phyloP scores from a whole-genome alignment of 352 stramenopile species.

The Phytophthora fragariae region DNA sequence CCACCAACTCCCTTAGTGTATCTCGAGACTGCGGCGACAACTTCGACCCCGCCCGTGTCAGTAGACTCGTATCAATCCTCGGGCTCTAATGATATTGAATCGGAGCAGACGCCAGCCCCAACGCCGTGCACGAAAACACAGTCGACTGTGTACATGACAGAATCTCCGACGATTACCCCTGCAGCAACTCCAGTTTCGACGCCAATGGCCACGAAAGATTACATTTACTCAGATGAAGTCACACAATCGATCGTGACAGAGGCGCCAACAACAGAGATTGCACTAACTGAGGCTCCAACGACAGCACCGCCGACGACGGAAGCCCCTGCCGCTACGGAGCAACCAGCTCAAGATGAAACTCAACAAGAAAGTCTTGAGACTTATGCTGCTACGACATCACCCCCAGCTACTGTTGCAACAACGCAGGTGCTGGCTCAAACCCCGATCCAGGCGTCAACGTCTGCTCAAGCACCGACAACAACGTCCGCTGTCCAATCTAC shows the following conservation, averaged over 20 bases:
- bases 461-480: constrained; percentile 9
- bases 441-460: background rate
- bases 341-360: background rate
- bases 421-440: background rate
- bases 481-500: background rate
- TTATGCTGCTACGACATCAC: background rate
- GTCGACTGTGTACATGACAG: constrained; percentile 1
- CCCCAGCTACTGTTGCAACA: background rate
- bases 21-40: constrained; percentile 12
- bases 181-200: background rate
- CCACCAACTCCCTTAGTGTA: background rate
- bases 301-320: too few species aligned
- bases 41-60: background rate
- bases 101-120: background rate
- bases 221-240: constrained; percentile 3
- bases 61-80: background rate
- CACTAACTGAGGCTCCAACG: too few species aligned
- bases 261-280: background rate
- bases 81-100: background rate
- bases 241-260: constrained; percentile 1
- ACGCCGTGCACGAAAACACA: constrained; percentile 8
- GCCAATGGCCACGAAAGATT: constrained; percentile 6
- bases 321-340: background rate
- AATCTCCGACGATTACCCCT: constrained; percentile 20
- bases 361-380: constrained; percentile 4